These are phyloP conservation scores for Colletotrichum sansevieriae DNA, from an alignment of 2,329 filamentous ascomycete genomes.

Conservation along the genomic window DNA sequence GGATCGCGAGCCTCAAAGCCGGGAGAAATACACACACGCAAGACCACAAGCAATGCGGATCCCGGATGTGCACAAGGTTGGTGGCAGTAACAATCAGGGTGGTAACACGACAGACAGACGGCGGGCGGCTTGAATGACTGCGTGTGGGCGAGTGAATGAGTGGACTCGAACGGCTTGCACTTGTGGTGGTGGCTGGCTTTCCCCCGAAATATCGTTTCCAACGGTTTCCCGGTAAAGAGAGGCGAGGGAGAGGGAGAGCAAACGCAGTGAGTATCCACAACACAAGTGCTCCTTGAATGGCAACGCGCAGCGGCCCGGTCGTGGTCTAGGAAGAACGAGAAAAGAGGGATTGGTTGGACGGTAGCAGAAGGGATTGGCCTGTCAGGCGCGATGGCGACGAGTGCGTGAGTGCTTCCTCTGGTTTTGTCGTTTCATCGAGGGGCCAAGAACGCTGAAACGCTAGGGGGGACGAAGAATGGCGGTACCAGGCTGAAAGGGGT, in stretches of 20 bases:
- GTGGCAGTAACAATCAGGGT: conserved; percentile 25
- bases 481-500: conserved; percentile 23
- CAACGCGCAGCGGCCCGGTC: conserved; percentile 1
- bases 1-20: conserved; percentile 24
- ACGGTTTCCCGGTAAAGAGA: conserved; percentile 33
- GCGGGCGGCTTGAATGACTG: conserved; percentile 4
- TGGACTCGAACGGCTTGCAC: conserved; percentile 6
- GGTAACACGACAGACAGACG: conserved; percentile 30
- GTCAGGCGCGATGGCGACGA: conserved; percentile 28
- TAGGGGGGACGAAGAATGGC: conserved; percentile 26
- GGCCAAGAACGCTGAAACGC: conserved; percentile 40
- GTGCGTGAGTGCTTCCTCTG: conserved; percentile 30
- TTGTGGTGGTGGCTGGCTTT: conserved; percentile 27
- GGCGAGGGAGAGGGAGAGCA: conserved; percentile 18
- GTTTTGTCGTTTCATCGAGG: conserved; percentile 41
- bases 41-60: conserved; percentile 35
- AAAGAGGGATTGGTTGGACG: conserved; percentile 27
- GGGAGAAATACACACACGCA: conserved; percentile 20
- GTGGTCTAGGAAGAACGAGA: conserved; percentile 18
- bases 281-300: conserved; percentile 8
- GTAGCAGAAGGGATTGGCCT: conserved; percentile 39
- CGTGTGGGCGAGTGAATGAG: conserved; percentile 2
- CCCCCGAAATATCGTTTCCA: conserved; percentile 33
- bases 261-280: conserved; percentile 10
- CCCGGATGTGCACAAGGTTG: conserved; percentile 40